Conservation (phyloP, 2,329 filamentous ascomycete genomes). For the Nannizziopsis barbatae region DNA sequence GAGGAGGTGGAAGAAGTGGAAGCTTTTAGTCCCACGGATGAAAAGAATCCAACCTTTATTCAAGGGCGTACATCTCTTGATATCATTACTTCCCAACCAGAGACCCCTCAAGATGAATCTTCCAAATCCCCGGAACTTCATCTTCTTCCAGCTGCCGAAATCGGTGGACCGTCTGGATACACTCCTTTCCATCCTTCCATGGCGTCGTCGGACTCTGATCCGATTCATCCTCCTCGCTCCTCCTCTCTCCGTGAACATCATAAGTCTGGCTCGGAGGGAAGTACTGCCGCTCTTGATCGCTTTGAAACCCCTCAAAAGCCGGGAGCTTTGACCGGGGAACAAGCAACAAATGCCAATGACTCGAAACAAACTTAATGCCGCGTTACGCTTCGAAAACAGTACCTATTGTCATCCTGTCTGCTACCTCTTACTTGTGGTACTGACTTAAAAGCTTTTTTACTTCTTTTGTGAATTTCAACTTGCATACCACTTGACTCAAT, state of each 20-base stretch:
- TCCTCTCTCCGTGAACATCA: slow-evolving; percentile 25
- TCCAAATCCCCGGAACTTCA: slow-evolving; percentile 9
- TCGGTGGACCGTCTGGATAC: slow-evolving; percentile 17
- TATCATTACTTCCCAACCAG: slow-evolving; percentile 5
- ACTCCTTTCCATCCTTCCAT: slow-evolving; percentile 26
- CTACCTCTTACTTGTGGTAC: not conserved
- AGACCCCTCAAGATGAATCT: not conserved
- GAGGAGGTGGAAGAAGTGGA: slow-evolving; percentile 35
- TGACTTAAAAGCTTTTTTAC: too few relatives aligned
- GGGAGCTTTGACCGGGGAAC: not conserved
- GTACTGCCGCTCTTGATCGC: slow-evolving; percentile 3
- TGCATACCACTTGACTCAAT: too few relatives aligned
- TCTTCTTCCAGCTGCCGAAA: slow-evolving; percentile 14
- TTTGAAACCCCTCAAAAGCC: slow-evolving; percentile 3
- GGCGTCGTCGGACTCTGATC: slow-evolving; percentile 24
- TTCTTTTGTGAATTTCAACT: not conserved
- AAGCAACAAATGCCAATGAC: not conserved
- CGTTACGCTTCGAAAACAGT: not conserved
- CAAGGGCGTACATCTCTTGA: slow-evolving; percentile 20
- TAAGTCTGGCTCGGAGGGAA: slow-evolving; percentile 8
- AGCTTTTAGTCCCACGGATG: slow-evolving; percentile 28
- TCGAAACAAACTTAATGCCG: not conserved
- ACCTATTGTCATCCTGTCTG: not conserved
- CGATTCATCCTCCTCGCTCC: slow-evolving; percentile 28
- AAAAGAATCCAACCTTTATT: slow-evolving; percentile 12